Evolutionary conservation across 148 eudicot species (phyloP).

Genomic region (Oxyria digyna): DNA sequence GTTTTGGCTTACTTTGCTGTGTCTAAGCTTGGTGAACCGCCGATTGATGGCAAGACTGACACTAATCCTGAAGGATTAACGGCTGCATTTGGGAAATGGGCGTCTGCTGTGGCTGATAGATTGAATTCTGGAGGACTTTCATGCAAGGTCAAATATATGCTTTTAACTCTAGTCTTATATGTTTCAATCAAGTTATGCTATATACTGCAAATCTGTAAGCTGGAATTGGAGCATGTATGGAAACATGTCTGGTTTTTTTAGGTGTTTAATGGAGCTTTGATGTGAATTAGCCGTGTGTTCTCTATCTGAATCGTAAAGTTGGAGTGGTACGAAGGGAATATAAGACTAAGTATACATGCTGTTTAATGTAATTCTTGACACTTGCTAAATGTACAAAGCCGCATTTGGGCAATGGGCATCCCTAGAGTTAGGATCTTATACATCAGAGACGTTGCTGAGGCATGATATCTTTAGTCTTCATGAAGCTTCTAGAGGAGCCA

Average conservation of each 20-base stretch:
- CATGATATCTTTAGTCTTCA: background rate
- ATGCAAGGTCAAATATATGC: slow-evolving; percentile 63
- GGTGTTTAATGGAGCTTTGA: no score
- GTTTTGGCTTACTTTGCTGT: slow-evolving; percentile 95
- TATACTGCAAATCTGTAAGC: no score
- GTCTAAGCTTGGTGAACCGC: slow-evolving; percentile 87
- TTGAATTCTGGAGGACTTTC: slow-evolving; percentile 82
- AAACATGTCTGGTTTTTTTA: background rate
- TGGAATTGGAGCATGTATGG: background rate
- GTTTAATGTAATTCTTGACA: background rate
- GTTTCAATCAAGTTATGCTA: no score
- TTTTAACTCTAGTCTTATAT: no score
- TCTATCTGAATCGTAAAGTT: background rate
- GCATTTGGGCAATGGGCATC: no score
- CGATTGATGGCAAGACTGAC: slow-evolving; percentile 84
- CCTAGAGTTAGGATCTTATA: background rate
- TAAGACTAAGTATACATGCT: background rate
- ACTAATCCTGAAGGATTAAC: slow-evolving; percentile 95
- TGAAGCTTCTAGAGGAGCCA: background rate
- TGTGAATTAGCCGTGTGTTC: no score
- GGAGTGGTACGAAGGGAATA: background rate
- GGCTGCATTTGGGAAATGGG: slow-evolving; percentile 95
- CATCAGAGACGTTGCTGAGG: background rate
- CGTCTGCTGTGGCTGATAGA: slow-evolving; percentile 76
- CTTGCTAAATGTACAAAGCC: background rate